Base-by-base conservation (phyloP, 179 eudicot genomes). In the Spinacia oleracea region DNA sequence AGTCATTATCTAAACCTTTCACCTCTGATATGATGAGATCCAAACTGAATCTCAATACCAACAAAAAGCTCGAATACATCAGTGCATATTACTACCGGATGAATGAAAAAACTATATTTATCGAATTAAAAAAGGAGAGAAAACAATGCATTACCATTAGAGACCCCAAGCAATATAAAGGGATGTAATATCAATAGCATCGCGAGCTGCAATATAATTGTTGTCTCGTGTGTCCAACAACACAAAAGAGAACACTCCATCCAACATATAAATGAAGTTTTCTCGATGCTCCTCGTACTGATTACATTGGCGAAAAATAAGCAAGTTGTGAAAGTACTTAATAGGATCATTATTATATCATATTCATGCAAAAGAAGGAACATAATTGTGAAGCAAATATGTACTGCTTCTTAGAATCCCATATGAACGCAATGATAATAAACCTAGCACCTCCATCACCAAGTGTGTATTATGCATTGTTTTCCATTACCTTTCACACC, bases 241-340 rank as follows among this genome's bases (percentile, higher is more conserved):
- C 78, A 93, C 93, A 60, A 93, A 93, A 9, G 98, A 93, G 84
- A 92, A 93, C 83, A 93, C 88, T 73, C 98, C 98, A 82, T 93
- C 98, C 77, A 93, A 59, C 98, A 93, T 93, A 83, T 89, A 90
- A 48, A 93, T 87, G 81, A 93, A 93, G 51, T 89, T 85, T 72
- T 93, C 98, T 31, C 97, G 95, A 85, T 88, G 68, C 83, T 93
- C 97, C 85, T 93, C 98, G 68, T 93, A 92, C 98, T 93, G 73
- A 63, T 55, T 21, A 59, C 18, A 65, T 3, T 9, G 18, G 64
- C 32, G 59, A 32, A 76, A 11, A 76, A 0, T 31, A 25, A 46
- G 2, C 48, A 74, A 5, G 42, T 12, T 63, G 15, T 60, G 5
- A 5, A 5, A 4, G 8, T 29, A 63, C 59, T 20, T 31, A 9